phyloP scores from a whole-genome alignment of 768 basidiomycete species.

The Russula vinacea region DNA sequence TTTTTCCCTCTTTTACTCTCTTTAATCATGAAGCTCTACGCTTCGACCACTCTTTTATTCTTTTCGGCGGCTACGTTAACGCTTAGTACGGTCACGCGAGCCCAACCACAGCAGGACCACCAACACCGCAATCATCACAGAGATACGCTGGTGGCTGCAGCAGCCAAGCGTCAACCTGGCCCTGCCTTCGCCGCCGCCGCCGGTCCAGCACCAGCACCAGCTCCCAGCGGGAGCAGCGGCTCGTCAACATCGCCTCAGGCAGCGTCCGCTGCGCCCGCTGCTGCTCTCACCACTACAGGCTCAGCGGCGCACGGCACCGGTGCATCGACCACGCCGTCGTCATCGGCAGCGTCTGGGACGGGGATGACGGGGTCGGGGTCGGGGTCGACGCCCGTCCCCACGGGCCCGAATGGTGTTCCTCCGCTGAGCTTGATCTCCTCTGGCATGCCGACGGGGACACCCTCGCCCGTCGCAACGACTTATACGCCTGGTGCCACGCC shows the following conservation, averaged over 20 bases:
- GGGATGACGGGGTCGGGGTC: neutral
- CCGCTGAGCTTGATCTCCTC: conserved; percentile 56
- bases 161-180: conserved; percentile 16
- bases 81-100: conserved; percentile 14
- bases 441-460: conserved; percentile 57
- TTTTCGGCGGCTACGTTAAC: conserved; percentile 12
- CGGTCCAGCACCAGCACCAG: neutral
- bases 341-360: neutral
- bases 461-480: conserved; percentile 50
- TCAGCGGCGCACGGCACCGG: neutral
- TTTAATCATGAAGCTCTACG: conserved; percentile 33
- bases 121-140: conserved; percentile 23
- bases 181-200: neutral
- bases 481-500: conserved; percentile 58
- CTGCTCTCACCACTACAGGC: neutral
- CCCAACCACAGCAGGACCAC: conserved; percentile 12
- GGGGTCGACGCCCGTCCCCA: conserved; percentile 1
- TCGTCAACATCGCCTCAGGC: neutral
- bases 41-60: conserved; percentile 31
- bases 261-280: neutral
- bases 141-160: neutral
- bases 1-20: neutral
- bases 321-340: neutral
- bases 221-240: neutral
- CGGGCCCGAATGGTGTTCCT: conserved; percentile 41